phyloP scores from a whole-genome alignment of 2,329 filamentous ascomycete species.

The Cryoendolithus antarcticus region DNA sequence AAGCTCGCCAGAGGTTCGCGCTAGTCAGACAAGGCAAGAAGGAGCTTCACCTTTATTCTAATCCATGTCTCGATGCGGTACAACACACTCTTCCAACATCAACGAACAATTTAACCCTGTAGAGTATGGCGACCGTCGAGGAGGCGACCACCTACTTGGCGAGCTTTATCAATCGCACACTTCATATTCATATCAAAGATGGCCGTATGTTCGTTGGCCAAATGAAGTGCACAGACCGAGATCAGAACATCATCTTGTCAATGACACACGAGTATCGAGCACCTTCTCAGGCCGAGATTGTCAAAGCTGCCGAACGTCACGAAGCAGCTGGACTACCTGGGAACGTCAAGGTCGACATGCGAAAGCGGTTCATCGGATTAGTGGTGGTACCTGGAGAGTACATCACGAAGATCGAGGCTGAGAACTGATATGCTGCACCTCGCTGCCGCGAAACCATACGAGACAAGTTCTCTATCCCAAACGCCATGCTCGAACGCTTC shows the following conservation, averaged over 20 bases:
- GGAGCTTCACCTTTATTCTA: no score
- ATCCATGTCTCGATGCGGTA: no score
- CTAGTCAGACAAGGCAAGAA: no score
- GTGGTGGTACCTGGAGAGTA: slow-evolving; percentile 81
- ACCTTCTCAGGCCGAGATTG: slow-evolving; percentile 40
- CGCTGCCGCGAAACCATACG: background rate
- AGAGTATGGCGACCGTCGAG: background rate
- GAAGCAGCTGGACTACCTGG: slow-evolving; percentile 17
- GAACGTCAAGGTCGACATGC: slow-evolving; percentile 56
- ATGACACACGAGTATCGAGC: slow-evolving; percentile 82
- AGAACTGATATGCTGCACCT: slow-evolving; percentile 31
- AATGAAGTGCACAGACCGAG: slow-evolving; percentile 90
- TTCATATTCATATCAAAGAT: slow-evolving; percentile 71
- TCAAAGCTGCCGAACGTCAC: slow-evolving; percentile 21
- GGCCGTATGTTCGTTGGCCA: slow-evolving; percentile 77
- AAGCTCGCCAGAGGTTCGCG: no score
- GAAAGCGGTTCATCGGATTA: slow-evolving; percentile 73
- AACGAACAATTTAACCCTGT: no score
- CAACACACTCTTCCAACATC: no score
- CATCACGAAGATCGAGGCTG: slow-evolving; percentile 77
- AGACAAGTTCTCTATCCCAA: background rate
- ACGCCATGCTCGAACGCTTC: slow-evolving; percentile 2
- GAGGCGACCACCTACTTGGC: slow-evolving; percentile 19
- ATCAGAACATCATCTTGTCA: slow-evolving; percentile 70
- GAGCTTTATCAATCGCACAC: slow-evolving; percentile 43